Conservation (phyloP, 345 rosid genomes). For the sweet orange (Citrus sinensis) region DNA sequence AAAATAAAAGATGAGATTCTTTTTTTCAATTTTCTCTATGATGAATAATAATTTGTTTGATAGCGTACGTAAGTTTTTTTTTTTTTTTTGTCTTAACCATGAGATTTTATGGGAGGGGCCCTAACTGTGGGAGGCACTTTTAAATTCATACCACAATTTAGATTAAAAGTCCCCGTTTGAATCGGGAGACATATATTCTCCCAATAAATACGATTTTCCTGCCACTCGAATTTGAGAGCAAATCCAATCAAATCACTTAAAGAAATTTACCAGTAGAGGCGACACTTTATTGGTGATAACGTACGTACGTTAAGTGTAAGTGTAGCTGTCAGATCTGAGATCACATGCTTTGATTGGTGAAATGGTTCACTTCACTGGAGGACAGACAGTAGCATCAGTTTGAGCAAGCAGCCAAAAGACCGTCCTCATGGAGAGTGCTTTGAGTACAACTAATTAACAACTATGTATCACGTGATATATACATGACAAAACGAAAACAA, state of each 20-base stretch:
- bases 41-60: too few relatives aligned
- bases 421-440: neutral
- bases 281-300: too few relatives aligned
- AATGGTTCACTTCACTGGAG: neutral
- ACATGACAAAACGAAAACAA: neutral
- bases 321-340: too few relatives aligned
- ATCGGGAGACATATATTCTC: too few relatives aligned
- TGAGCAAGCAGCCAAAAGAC: conserved; percentile 7
- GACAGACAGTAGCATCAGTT: neutral
- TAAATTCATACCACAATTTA: rapidly evolving
- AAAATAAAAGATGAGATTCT: too few relatives aligned
- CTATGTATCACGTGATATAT: conserved; percentile 8
- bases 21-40: too few relatives aligned
- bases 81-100: too few relatives aligned
- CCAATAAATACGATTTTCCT: rapidly evolving
- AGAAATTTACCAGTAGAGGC: too few relatives aligned
- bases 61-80: too few relatives aligned
- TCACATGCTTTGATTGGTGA: too few relatives aligned
- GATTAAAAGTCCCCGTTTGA: rapidly evolving
- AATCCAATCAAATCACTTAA: too few relatives aligned
- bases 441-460: neutral
- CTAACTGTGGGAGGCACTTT: rapidly evolving
- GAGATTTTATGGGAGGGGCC: rapidly evolving
- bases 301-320: too few relatives aligned
- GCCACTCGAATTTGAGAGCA: rapidly evolving